These are phyloP conservation scores for Kazachstania taianensis DNA, from an alignment of 805 yeast species.

Conservation along the genomic window DNA sequence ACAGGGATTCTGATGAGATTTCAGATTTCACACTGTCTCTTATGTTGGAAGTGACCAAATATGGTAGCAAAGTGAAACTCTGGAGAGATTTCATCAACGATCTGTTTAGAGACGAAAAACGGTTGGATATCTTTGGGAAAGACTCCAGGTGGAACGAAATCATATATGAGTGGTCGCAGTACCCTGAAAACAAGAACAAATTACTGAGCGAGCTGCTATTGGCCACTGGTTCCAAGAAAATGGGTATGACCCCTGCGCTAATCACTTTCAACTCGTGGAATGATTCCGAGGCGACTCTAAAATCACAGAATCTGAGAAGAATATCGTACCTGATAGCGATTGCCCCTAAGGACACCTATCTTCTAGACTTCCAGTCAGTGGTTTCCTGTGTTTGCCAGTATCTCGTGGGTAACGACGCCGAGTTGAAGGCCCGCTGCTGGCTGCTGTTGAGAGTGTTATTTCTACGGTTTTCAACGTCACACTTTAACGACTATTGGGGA, in stretches of 20 bases:
- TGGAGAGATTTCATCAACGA: constrained; percentile 66
- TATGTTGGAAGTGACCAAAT: constrained; percentile 26
- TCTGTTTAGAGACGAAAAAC: constrained; percentile 42
- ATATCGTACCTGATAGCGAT: constrained; percentile 54
- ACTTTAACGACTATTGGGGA: constrained; percentile 63
- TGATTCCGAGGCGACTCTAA: constrained; percentile 52
- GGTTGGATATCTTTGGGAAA: constrained; percentile 12
- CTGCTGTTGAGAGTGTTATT: constrained; percentile 55
- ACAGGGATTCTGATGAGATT: constrained; percentile 31
- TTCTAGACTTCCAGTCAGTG: constrained; percentile 39
- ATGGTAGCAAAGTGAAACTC: constrained; percentile 33
- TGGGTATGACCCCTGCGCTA: constrained; percentile 43
- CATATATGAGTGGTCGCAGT: constrained; percentile 49
- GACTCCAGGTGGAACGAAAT: constrained; percentile 42
- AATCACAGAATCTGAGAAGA: constrained; percentile 46
- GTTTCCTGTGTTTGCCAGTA: constrained; percentile 36
- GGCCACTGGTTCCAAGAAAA: constrained; percentile 31
- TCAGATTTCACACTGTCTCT: constrained; percentile 37
- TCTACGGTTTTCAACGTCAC: constrained; percentile 51
- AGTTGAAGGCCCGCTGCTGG: constrained; percentile 30
- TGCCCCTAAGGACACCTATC: constrained; percentile 47
- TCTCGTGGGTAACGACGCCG: constrained; percentile 22
- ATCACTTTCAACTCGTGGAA: constrained; percentile 52
- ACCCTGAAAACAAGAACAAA: constrained; percentile 47
- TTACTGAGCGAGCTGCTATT: constrained; percentile 21